Base-by-base conservation (phyloP, 2,329 filamentous ascomycete genomes). In the Fusarium sp. region DNA sequence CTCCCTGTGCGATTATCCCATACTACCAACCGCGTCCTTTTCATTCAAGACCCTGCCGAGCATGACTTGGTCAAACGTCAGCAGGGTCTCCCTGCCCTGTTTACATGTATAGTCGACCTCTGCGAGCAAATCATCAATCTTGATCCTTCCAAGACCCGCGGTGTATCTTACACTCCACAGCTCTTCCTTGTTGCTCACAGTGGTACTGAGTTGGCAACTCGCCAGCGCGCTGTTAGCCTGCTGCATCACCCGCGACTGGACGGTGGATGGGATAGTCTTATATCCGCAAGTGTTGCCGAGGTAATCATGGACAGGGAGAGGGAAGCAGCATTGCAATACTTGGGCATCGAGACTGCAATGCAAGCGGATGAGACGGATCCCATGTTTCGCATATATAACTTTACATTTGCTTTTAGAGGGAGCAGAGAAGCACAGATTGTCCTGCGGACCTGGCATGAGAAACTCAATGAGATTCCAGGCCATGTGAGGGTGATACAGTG, bases 311-410 rank as follows among this genome's bases (percentile, higher is more conserved):
- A 53, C 2, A 61, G 65, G 10, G 66, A 69, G 29, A 51, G 12
- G 22, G 47, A 53, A 7, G 51, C 51, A 8, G 49, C 34, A 1
- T 43, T 30, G 3, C 54, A 69, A n/a, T 53, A 68, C 24, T 20
- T 30, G 16, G 4, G 29, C 16, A 3, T 9, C 12, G 16, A 16
- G 3, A 18, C 16, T 20, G 11, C 7, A 3, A 6, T 5, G 3
- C 3, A 13, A 9, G 11, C 24, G 24, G 22, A 27, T 10, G 16
- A 30, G 3, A 25, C 5, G 0, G 8, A 60, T 7, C 48, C 65
- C 16, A 25, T 69, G 8, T 63, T 69, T 45, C 66, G 66, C 3
- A 65, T 69, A 13, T 69, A 43, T 5, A 69, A 51, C 5, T 60
- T 69, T 13, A 69, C 49, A 1, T 51, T 69, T 13, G 22, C n/a